Base-by-base conservation (phyloP, 495 filamentous ascomycete genomes). In the Arthonia radiata region DNA sequence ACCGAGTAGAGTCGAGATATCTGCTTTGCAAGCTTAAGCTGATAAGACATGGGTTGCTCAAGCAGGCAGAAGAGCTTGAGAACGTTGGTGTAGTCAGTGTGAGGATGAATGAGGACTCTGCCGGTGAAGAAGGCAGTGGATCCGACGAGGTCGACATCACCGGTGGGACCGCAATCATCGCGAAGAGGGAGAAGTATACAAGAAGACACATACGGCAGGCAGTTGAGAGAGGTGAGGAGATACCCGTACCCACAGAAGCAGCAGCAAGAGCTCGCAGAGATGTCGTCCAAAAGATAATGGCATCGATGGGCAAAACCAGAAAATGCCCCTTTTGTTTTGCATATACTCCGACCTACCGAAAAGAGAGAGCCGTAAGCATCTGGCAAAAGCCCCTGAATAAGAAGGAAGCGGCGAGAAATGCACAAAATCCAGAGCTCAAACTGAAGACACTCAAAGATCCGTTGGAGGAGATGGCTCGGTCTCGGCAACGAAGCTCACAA, bases 281-380 rank as follows among this genome's bases (percentile, higher is more conserved):
- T 8, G 46, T 89, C 28, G 54, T 94, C 32, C 82, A 77, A 40
- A 64, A 76, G 12, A 82, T 99, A 41, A 51, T 91, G 24, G 64
- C 59, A 25, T 54, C 59, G 5, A 73, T 93, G 24, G 53, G 49
- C 17, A 46, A 44, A 31, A 53, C 59, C 17, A 73, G 60, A 41
- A 64, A 59, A 40, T 94, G 89, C 46, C 50, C 48, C 19, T 73
- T 59, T 35, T 99, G 89, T 38, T 53, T 57, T 42, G 71, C 64
- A 61, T 63, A 48, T 27, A 46, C 40, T 13, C 79, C 80, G 12
- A 52, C 47, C 4, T 93, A 73, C 47, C 64, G 80, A 37, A 89
- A 83, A 39, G 82, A 94, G 34, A 61, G 69, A 15, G 81, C 60
- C 41, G 69, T 72, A 35, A 94, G 93, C 47, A 86, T 99, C 28